Conservation (phyloP, 2,329 filamentous ascomycete genomes). For the Ophiostoma sp. region DNA sequence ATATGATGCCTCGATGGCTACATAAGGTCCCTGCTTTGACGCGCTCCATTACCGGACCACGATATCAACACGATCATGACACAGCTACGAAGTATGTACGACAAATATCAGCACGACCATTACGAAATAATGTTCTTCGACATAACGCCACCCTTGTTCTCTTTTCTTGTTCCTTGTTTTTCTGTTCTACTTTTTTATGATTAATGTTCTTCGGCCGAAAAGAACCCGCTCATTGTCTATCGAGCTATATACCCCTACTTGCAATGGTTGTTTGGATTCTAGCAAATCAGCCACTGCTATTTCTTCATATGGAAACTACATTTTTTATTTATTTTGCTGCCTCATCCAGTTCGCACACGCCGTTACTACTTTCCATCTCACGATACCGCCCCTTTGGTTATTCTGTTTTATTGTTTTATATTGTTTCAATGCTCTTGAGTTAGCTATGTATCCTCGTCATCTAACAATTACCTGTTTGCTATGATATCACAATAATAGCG, state of each 20-base stretch:
- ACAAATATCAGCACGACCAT: slow-evolving; percentile 5
- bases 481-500: background rate
- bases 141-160: background rate
- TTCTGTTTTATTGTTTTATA: background rate
- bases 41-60: too few relatives aligned
- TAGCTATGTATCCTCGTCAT: too few relatives aligned
- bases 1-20: too few relatives aligned
- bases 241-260: background rate
- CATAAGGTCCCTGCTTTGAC: too few relatives aligned
- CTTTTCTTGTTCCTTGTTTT: background rate
- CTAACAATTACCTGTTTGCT: too few relatives aligned
- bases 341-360: background rate
- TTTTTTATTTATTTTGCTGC: background rate
- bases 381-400: background rate
- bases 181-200: slow-evolving; percentile 9
- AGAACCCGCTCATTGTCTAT: slow-evolving; percentile 7
- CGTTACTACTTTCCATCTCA: background rate
- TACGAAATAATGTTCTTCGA: background rate
- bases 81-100: background rate
- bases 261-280: slow-evolving; percentile 19
- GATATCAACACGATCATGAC: background rate
- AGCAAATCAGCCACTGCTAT: slow-evolving; percentile 7
- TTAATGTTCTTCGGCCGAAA: background rate
- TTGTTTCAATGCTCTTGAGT: background rate
- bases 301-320: slow-evolving; percentile 8